These are phyloP conservation scores for Salix dunnii DNA, from an alignment of 345 rosid species.

Conservation along the genomic window DNA sequence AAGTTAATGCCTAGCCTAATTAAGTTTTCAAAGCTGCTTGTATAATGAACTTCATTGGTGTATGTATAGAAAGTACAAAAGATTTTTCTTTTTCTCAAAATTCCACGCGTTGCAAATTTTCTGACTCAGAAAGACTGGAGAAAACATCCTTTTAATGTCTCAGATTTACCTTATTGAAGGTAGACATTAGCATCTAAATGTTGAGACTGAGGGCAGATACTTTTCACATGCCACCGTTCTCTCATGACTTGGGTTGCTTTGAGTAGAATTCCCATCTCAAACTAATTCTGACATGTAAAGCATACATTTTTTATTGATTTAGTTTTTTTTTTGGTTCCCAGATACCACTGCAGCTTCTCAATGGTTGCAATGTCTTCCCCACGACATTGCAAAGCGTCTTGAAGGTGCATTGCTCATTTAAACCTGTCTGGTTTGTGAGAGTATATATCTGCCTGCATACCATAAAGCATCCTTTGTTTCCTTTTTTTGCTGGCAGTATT, in stretches of 20 bases:
- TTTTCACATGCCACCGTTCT: no score
- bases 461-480: not conserved
- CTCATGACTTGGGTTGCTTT: not conserved
- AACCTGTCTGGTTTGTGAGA: not conserved
- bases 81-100: no score
- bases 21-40: not conserved
- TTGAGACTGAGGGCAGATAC: not conserved
- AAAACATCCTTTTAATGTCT: not conserved
- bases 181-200: not conserved
- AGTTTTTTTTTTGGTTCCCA: not conserved
- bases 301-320: not conserved
- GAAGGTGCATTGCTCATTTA: constrained; percentile 5
- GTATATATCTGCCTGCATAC: not conserved
- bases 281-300: not conserved
- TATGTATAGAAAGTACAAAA: not conserved
- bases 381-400: not conserved
- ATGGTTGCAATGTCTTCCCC: constrained; percentile 1
- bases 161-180: not conserved
- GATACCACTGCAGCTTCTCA: constrained; percentile 3
- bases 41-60: no score
- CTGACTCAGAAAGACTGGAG: not conserved
- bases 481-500: not conserved
- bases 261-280: not conserved
- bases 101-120: not conserved
- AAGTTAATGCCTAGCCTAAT: not conserved